Conservation (phyloP, 306 rosid species). For the Glycine soja region DNA sequence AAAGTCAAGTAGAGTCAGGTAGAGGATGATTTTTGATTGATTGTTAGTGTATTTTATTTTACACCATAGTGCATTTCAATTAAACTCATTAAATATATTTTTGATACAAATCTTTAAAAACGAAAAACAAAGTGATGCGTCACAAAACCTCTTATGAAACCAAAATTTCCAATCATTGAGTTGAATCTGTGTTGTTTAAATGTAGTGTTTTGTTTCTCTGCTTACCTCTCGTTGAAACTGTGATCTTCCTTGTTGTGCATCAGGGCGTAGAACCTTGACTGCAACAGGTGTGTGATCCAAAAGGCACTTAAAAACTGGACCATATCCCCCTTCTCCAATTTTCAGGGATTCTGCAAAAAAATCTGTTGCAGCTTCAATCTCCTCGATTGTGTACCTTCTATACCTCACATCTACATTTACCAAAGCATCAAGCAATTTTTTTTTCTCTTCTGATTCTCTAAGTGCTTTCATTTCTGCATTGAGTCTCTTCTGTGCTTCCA, state of each 20-base stretch:
- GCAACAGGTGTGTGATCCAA: constrained; percentile 91
- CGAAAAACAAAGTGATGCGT: too few relatives aligned
- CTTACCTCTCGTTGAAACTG: constrained; percentile 92
- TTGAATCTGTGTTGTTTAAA: not conserved
- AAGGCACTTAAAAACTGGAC: constrained; percentile 81
- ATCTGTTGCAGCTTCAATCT: constrained; percentile 83
- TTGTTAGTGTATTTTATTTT: not conserved
- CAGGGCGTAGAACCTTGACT: constrained; percentile 92
- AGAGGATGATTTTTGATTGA: not conserved
- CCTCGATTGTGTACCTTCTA: constrained; percentile 81
- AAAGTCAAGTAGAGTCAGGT: too few relatives aligned
- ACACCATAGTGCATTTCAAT: too few relatives aligned
- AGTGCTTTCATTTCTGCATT: constrained; percentile 81
- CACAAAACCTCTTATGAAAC: not conserved
- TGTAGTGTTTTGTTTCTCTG: constrained; percentile 10
- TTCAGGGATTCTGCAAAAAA: constrained; percentile 69
- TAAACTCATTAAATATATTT: not conserved
- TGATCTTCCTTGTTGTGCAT: constrained; percentile 91
- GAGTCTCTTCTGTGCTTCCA: constrained; percentile 83
- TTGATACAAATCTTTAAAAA: not conserved
- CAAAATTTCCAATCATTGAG: not conserved
- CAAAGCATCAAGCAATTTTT: constrained; percentile 61
- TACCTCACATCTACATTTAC: constrained; percentile 66
- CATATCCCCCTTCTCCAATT: constrained; percentile 98
- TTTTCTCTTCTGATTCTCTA: constrained; percentile 77